A percentile compares a stretch with the other conserved stretches of the same genome.
phyloP scores from a whole-genome alignment of 257 asterid genomes.

The Fraxinus americana region DNA sequence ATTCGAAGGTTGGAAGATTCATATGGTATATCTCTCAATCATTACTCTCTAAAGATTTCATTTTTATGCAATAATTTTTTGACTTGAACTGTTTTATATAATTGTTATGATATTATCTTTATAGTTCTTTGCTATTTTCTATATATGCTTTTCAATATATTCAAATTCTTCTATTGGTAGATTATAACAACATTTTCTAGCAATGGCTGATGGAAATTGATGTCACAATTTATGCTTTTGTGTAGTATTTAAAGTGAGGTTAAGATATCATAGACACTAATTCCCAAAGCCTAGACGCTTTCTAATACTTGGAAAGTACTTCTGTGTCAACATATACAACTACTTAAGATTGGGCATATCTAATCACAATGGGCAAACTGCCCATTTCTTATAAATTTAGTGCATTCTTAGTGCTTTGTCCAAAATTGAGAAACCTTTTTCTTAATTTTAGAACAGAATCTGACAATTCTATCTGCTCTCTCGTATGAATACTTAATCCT shows the following conservation, averaged over 20 bases:
- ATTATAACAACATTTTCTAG: not conserved
- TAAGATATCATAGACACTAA: slow-evolving; percentile 2
- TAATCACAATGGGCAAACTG: not conserved
- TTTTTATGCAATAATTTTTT: not conserved
- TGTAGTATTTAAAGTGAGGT: not conserved
- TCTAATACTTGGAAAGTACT: not conserved
- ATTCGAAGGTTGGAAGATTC: slow-evolving; percentile 74
- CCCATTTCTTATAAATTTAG: not conserved
- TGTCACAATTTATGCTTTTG: not conserved
- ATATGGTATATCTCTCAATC: slow-evolving; percentile 53
- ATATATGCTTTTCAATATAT: not conserved
- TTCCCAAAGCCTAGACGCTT: slow-evolving; percentile 4
- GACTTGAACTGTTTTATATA: not conserved
- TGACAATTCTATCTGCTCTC: not conserved
- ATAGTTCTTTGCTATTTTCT: not conserved
- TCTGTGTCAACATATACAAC: not conserved
- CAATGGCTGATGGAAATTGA: not conserved
- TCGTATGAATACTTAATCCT: slow-evolving; percentile 4
- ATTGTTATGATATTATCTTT: not conserved
- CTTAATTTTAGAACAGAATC: not conserved
- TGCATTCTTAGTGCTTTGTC: not conserved
- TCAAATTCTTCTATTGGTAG: not conserved
- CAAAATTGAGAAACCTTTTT: slow-evolving; percentile 5
- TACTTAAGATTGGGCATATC: not conserved
- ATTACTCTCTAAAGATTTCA: not conserved